A percentile compares a stretch with the other conserved stretches of the same genome.
Conservation (phyloP, 2,329 filamentous ascomycete genomes). For the Penicillium sp. region DNA sequence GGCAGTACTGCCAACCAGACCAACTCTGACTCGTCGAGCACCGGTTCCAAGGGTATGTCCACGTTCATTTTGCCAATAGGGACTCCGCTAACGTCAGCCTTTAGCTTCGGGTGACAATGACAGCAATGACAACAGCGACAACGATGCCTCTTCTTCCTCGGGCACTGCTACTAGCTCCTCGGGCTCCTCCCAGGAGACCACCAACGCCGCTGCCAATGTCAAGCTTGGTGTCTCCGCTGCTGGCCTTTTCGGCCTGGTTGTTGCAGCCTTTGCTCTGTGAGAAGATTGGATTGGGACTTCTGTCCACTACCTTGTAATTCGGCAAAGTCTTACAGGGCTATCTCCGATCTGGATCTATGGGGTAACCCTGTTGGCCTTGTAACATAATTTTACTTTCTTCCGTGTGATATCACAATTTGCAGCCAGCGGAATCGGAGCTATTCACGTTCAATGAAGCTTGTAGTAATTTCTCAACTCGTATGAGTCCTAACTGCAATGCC, state of each 20-base stretch:
- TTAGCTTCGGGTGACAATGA: conserved; percentile 15
- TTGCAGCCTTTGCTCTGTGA: conserved; percentile 41
- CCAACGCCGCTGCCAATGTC: conserved; percentile 32
- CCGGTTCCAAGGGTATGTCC: conserved; percentile 10
- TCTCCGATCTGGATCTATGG: neutral
- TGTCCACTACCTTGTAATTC: neutral
- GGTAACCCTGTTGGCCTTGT: neutral
- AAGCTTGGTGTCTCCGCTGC: conserved; percentile 35
- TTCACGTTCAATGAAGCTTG: neutral
- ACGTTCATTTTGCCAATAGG: neutral
- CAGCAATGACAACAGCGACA: conserved; percentile 11
- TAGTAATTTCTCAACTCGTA: neutral
- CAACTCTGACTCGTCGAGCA: neutral
- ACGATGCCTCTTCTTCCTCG: conserved; percentile 15
- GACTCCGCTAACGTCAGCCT: neutral
- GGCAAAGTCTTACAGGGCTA: neutral
- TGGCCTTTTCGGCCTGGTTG: conserved; percentile 34
- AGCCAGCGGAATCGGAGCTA: neutral
- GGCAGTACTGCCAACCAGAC: conserved; percentile 15
- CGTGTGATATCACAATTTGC: conserved; percentile 5
- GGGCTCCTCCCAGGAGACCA: conserved; percentile 12
- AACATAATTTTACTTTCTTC: conserved; percentile 6
- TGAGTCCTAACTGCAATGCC: no score
- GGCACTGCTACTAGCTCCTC: conserved; percentile 16
- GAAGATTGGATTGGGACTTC: neutral